These are phyloP conservation scores for Ogataea hybrid DNA, from an alignment of 1,139 yeast genomes.

Conservation along the genomic window DNA sequence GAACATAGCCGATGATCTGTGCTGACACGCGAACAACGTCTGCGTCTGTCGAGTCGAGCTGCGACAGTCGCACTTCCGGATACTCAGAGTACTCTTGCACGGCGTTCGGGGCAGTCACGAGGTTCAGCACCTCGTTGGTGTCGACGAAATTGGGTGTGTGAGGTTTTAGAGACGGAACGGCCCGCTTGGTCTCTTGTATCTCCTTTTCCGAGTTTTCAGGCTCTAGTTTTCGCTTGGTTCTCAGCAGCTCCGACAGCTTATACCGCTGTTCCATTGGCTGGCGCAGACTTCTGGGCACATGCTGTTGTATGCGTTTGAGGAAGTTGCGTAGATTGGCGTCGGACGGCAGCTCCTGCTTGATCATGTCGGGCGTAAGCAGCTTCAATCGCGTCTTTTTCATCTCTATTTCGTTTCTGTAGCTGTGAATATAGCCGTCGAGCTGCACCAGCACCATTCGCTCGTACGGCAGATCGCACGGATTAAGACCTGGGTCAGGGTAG, in stretches of 20 bases:
- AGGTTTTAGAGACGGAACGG: not conserved
- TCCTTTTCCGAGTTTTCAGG: not conserved
- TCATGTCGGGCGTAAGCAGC: constrained; percentile 1
- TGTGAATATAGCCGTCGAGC: not conserved
- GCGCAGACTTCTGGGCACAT: constrained; percentile 7
- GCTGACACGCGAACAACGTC: not conserved
- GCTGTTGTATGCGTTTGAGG: constrained; percentile 7
- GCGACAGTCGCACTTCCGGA: not conserved
- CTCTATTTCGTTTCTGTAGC: constrained; percentile 15
- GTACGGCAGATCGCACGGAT: constrained; percentile 3
- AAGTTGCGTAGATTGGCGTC: constrained; percentile 5
- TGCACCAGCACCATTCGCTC: not conserved
- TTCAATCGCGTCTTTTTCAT: constrained; percentile 9
- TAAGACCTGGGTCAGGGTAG: not conserved
- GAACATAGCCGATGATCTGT: constrained; percentile 6
- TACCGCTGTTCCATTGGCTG: constrained; percentile 5
- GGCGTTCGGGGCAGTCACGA: not conserved
- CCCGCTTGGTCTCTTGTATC: not conserved
- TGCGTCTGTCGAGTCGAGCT: not conserved
- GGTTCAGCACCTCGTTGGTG: not conserved
- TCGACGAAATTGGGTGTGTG: constrained; percentile 1
- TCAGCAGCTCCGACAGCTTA: constrained; percentile 1
- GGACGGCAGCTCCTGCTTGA: not conserved
- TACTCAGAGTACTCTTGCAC: not conserved
- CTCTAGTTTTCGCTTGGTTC: not conserved